Conservation (phyloP, 371 early-diverging fungal genomes). For the Mucor velutinosus region DNA sequence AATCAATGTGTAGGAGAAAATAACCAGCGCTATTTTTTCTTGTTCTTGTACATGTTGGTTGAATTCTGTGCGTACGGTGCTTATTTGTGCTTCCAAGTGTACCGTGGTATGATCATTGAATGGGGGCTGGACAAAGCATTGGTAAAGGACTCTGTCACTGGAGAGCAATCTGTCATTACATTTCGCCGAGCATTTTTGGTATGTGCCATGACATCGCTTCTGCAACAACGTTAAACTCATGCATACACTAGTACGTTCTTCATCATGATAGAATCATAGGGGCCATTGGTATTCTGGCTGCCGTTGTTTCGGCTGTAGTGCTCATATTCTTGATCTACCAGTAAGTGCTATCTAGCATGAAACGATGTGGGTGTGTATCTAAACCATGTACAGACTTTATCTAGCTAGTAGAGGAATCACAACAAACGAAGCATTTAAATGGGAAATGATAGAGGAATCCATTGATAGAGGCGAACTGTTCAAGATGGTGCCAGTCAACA, state of each 20-base stretch:
- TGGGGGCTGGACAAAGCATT: constrained; percentile 53
- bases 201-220: constrained; percentile 8
- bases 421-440: constrained; percentile 78
- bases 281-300: constrained; percentile 63
- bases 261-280: constrained; percentile 63
- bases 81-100: constrained; percentile 59
- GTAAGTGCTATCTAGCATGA: constrained; percentile 22
- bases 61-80: constrained; percentile 70
- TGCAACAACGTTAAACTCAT: not conserved
- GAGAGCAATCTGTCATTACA: constrained; percentile 33
- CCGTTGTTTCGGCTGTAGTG: constrained; percentile 62
- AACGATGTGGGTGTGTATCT: not conserved
- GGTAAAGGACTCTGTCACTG: constrained; percentile 38
- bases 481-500: constrained; percentile 17
- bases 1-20: constrained; percentile 77
- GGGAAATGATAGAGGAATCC: constrained; percentile 72
- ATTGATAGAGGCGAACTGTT: constrained; percentile 64
- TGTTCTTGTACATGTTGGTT: constrained; percentile 62
- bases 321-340: constrained; percentile 67
- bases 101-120: constrained; percentile 54
- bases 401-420: constrained; percentile 68
- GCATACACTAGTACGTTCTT: constrained; percentile 51
- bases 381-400: constrained; percentile 40
- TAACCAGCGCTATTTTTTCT: constrained; percentile 73
- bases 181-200: constrained; percentile 48